Evolutionary conservation across 257 asterid species (phyloP).

Genomic region (Anisodus acutangulus): DNA sequence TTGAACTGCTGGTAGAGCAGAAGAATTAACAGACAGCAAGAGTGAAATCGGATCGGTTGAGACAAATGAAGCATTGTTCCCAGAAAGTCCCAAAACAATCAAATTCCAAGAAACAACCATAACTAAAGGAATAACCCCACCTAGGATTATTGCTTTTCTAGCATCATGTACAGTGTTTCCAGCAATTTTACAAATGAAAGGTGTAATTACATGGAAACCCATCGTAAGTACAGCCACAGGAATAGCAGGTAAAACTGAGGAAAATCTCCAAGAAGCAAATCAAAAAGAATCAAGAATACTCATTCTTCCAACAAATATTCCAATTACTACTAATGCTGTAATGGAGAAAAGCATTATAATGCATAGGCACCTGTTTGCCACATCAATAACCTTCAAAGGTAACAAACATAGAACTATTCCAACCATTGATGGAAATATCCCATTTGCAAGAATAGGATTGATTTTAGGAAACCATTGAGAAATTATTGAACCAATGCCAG

Average conservation of each 20-base stretch:
- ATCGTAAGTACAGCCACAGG: constrained; percentile 50
- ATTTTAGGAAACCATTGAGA: constrained; percentile 44
- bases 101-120: constrained; percentile 49
- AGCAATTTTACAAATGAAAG: constrained; percentile 49
- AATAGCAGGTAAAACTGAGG: constrained; percentile 47
- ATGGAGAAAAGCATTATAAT: constrained; percentile 45
- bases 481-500: constrained; percentile 49
- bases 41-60: constrained; percentile 43
- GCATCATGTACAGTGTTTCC: constrained; percentile 44
- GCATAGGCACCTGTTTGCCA: constrained; percentile 42
- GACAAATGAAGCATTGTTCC: constrained; percentile 32
- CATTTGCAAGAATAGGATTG: constrained; percentile 40
- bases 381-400: constrained; percentile 43
- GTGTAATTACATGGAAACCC: constrained; percentile 51
- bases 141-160: constrained; percentile 43
- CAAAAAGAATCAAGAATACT: constrained; percentile 41
- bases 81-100: constrained; percentile 47
- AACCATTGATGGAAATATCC: constrained; percentile 40
- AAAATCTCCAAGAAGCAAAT: constrained; percentile 41
- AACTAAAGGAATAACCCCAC: constrained; percentile 43
- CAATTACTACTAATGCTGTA: constrained; percentile 39
- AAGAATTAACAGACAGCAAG: constrained; percentile 44
- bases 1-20: constrained; percentile 46
- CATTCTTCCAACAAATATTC: constrained; percentile 41
- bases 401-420: constrained; percentile 36